Evolutionary conservation across 164 flowering plant genomes (phyloP), one percentile per base, ranked within the genome.

Genomic region (Magnolia sinica): DNA sequence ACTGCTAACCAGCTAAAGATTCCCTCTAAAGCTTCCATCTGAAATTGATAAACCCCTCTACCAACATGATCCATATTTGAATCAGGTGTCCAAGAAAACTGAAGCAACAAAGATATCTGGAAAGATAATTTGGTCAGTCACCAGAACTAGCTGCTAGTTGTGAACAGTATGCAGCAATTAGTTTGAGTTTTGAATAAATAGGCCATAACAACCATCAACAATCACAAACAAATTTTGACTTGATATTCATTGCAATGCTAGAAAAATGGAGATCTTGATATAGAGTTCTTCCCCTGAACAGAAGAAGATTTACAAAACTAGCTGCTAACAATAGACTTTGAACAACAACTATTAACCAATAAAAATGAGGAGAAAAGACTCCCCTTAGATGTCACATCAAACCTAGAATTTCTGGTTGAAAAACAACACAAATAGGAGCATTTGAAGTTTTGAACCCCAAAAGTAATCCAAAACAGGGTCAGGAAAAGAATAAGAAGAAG

Each of bases 1-100:
- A 96, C 84, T 73, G 91, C 82, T 76, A 96, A 81, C 98, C 99
- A 94, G 79, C 75, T 77, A 85, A 85, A 91, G 66, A 83, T 69
- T 76, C 90, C 90, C 71, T 79, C 85, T 3, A 77, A 74, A 67
- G 83, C 81, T 70, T 83, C 88, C 84, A 88, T 79, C 75, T 85
- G 86, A 79, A 64, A 74, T 73, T 77, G 85, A 80, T 80, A 45
- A 77, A 68, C 74, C 18, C 71, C 81, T 75, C 78, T 80, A 75
- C 24, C 70, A 61, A n/a, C 72, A 77, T 79, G 73, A 52, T 80
- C 79, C 37, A 72, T 45, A 77, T 81, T 78, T 65, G 73, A 76
- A 65, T 80, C 82, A 74, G 65, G 50, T 50, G 79, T 64, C 24
- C 61, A 66, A 69, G 88, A 81, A 74, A 82, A 81, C 27, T 82